These are phyloP conservation scores for Cordia subcordata DNA, from an alignment of 257 asterid genomes.

Conservation along the genomic window DNA sequence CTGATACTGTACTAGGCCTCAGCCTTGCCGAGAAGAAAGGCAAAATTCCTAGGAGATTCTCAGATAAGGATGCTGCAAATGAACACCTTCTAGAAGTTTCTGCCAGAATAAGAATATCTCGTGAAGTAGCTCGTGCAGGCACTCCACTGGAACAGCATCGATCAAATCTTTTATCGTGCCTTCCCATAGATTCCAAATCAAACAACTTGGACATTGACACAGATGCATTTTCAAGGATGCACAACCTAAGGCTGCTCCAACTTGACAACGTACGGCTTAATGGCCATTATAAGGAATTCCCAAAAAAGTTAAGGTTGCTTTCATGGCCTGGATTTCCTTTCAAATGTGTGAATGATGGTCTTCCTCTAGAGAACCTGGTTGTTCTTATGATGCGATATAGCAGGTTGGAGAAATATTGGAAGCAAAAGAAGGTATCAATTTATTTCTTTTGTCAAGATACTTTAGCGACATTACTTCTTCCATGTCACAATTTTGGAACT, in stretches of 20 bases:
- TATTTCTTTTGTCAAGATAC: neutral
- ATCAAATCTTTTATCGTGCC: too few relatives aligned
- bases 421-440: constrained; percentile 8
- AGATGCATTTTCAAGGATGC: constrained; percentile 15
- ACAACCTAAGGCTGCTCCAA: constrained; percentile 8
- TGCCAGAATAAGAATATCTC: neutral
- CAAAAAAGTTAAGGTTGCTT: constrained; percentile 4
- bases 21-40: constrained; percentile 5
- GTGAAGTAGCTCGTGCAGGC: neutral
- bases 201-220: neutral
- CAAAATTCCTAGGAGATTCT: neutral
- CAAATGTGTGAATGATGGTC: neutral
- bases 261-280: constrained; percentile 6
- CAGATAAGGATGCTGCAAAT: neutral
- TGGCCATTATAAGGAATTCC: constrained; percentile 8
- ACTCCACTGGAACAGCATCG: neutral
- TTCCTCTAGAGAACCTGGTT: constrained; percentile 8
- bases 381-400: constrained; percentile 13
- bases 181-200: neutral
- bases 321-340: constrained; percentile 7
- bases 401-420: constrained; percentile 4
- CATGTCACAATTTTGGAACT: neutral
- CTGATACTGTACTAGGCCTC: constrained; percentile 8
- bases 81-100: neutral
- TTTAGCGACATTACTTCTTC: neutral